Evolutionary conservation across 345 rosid species (phyloP).

Genomic region (Gossypium australe): DNA sequence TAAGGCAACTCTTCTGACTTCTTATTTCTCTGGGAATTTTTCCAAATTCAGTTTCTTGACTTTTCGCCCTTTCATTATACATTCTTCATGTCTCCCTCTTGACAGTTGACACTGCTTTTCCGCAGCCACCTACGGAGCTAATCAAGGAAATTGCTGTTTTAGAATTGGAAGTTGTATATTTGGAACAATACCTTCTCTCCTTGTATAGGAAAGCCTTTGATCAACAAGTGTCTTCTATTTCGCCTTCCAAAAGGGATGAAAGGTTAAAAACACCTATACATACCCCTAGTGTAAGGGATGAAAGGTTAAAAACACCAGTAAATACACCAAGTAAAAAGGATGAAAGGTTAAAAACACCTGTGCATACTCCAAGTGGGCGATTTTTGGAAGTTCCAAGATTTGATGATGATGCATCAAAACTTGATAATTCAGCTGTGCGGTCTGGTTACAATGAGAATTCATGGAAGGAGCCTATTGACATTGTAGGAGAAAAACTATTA

Average conservation of each 20-base stretch:
- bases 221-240: conserved; percentile 44
- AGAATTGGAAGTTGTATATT: conserved; percentile 84
- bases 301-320: conserved; percentile 40
- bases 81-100: background rate
- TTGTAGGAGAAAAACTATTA: conserved; percentile 37
- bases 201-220: conserved; percentile 86
- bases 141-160: conserved; percentile 83
- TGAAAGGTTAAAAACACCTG: background rate
- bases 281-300: conserved; percentile 34
- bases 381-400: conserved; percentile 35
- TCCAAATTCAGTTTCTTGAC: background rate
- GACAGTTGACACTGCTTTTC: conserved; percentile 11
- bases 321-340: conserved; percentile 22
- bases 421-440: conserved; percentile 31
- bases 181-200: conserved; percentile 88
- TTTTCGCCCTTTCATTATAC: background rate
- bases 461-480: conserved; percentile 27
- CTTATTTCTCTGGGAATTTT: background rate
- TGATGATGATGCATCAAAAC: conserved; percentile 31
- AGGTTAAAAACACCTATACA: conserved; percentile 41
- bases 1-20: conserved; percentile 42
- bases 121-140: conserved; percentile 73
- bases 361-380: conserved; percentile 24
- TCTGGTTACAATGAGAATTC: conserved; percentile 33
- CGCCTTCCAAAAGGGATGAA: conserved; percentile 47